Percentiles rank a stretch among this genome's conserved stretches.
These are phyloP conservation scores for Zasmidium cellare DNA, from an alignment of 2,329 filamentous ascomycete genomes.

Conservation along the genomic window DNA sequence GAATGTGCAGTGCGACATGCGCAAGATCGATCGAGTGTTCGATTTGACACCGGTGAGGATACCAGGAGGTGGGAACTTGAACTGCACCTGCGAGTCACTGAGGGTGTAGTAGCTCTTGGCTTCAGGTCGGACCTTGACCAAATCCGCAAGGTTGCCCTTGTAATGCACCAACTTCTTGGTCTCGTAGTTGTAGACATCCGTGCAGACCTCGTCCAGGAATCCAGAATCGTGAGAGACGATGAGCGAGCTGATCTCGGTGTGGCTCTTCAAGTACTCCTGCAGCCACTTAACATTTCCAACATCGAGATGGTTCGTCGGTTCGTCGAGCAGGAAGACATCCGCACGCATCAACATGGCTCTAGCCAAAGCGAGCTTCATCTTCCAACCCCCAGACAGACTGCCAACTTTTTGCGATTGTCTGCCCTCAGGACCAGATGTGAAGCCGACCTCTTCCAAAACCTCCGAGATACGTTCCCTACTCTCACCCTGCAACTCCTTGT, in stretches of 20 bases:
- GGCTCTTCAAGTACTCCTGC: slow-evolving; percentile 90
- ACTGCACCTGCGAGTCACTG: slow-evolving; percentile 82
- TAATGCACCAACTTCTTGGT: slow-evolving; percentile 90
- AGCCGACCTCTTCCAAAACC: slow-evolving; percentile 89
- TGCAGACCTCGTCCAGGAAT: slow-evolving; percentile 96
- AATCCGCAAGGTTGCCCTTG: slow-evolving; percentile 77
- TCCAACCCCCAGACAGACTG: slow-evolving; percentile 96
- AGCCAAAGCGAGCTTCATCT: slow-evolving; percentile 98
- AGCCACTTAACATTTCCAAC: slow-evolving; percentile 96
- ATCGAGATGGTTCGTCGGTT: slow-evolving; percentile 98
- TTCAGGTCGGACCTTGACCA: slow-evolving; percentile 88
- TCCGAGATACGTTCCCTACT: slow-evolving; percentile 77
- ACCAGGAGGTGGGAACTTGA: slow-evolving; percentile 96
- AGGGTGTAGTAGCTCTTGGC: slow-evolving; percentile 98
- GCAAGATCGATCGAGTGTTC: slow-evolving; percentile 86
- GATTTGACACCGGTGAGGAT: slow-evolving; percentile 96
- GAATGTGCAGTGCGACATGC: slow-evolving; percentile 89
- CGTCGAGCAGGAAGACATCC: slow-evolving; percentile 94
- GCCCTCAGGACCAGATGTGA: slow-evolving; percentile 84
- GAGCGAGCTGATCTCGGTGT: slow-evolving; percentile 93
- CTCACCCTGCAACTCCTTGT: slow-evolving; percentile 78
- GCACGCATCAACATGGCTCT: slow-evolving; percentile 95
- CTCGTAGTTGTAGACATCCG: slow-evolving; percentile 99
- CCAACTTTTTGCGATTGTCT: slow-evolving; percentile 88
- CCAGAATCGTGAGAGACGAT: slow-evolving; percentile 98